phyloP scores from a whole-genome alignment of 331 rosid genomes.

The Prunus yedoensis region DNA sequence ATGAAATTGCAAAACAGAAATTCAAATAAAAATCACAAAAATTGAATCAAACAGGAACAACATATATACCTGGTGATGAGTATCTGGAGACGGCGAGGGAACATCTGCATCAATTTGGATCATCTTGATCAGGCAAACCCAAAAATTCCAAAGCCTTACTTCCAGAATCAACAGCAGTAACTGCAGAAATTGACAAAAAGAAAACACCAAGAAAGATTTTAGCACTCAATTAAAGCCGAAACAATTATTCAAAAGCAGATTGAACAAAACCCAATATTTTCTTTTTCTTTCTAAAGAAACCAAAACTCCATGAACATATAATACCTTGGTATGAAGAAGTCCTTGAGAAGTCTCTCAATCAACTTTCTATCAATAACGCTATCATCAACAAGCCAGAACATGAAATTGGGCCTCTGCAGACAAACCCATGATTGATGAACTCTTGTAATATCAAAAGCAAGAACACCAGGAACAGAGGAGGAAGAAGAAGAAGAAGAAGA shows the following conservation, averaged over 20 bases:
- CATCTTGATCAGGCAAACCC: constrained; percentile 58
- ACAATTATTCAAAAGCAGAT: background rate
- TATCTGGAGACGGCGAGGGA: constrained; percentile 42
- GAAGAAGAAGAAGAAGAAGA: constrained; percentile 4
- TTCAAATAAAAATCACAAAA: too few relatives aligned
- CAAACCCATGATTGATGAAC: constrained; percentile 43
- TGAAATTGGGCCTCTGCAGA: constrained; percentile 54
- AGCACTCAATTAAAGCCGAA: background rate
- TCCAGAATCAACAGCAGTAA: constrained; percentile 92
- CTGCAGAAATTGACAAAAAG: constrained; percentile 33
- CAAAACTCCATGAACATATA: background rate
- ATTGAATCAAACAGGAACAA: too few relatives aligned
- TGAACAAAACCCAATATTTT: background rate
- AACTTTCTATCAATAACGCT: constrained; percentile 67
- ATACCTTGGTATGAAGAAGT: constrained; percentile 84
- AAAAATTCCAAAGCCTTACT: constrained; percentile 74
- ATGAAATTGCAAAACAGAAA: too few relatives aligned
- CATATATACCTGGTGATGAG: constrained; percentile 28
- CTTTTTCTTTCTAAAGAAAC: background rate
- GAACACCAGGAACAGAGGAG: background rate
- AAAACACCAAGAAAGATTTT: constrained; percentile 15
- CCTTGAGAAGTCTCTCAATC: constrained; percentile 82
- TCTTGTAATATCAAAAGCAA: background rate
- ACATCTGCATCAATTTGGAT: constrained; percentile 26
- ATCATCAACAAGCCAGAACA: constrained; percentile 93